Base-by-base conservation (phyloP, 805 yeast genomes). In the Cyberlindnera mississippiensis region DNA sequence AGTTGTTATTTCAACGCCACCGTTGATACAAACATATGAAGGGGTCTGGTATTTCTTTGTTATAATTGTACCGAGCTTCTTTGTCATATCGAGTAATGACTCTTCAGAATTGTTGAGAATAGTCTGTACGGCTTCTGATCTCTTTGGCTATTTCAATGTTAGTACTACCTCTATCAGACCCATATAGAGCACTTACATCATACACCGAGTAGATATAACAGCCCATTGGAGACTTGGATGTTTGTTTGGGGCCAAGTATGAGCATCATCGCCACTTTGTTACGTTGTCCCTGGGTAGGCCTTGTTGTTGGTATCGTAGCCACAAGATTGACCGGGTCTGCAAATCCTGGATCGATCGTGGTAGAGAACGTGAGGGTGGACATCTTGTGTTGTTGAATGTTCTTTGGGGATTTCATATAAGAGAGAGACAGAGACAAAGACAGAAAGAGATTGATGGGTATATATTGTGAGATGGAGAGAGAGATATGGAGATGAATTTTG, bases 11-110 rank as follows among this genome's bases (percentile, higher is more conserved):
- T 56, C 52, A 24, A 72, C 56, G 14, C 55, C 47, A 0, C 76
- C 78, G 46, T 68, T 69, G 7, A 73, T 44, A 45, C 69, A 64
- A 4, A 73, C 73, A 49, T 75, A 75, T 14, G 69, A 56, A 2
- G 80, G 80, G 12, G 56, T 50, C 3, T 53, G 51, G 41, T 63
- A 72, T 43, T 66, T 71, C 44, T 64, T 66, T 4, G 68, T 59
- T 0, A 73, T 48, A n/a, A 71, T 48, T 12, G 56, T 61, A 1
- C 76, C 71, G 8, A 75, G 45, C 45, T 72, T 65, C 26, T 63
- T 65, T 0, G 76, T 60, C 30, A 72, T 48, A 40, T 75, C 80
- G 18, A 72, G 59, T 20, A 67, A 43, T 0, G 54, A 50, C 32
- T 69, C 73, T 20, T 63, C 61, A 2, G 74, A 54, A 38, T 68